Base-by-base conservation (phyloP, 2,329 filamentous ascomycete species). In the Penicillium verrucosum region DNA sequence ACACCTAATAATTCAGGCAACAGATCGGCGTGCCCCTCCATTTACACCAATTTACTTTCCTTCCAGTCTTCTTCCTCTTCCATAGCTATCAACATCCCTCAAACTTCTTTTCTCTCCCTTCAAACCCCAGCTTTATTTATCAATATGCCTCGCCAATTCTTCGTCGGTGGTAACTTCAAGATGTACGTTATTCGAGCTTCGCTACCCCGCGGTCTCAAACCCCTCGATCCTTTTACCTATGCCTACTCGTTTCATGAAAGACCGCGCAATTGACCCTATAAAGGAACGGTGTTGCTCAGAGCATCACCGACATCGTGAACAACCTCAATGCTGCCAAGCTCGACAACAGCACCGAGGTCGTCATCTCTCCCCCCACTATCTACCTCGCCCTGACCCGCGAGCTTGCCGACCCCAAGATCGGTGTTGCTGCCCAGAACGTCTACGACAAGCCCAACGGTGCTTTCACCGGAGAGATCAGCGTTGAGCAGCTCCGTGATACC, bases 111-210 rank as follows among this genome's bases (percentile, higher is more conserved):
- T 60, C 52, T 56, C 27, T 43, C 46, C 38, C 40, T 52, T 58
- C 55, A 30, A 25, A 25, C 41, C 34, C 32, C 36, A 30, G 29
- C 30, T 58, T 44, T 44, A 50, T 56, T 42, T 51, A 74, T 80
- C 84, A 90, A 73, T 72, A 96, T 96, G 92, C 84, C 88, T 85
- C 92, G 92, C 83, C 89, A 92, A 83, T 96, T 96, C 84, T 96
- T 96, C 78, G 90, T 96, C 78, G 92, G 92, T 78, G 92, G 92
- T 75, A 99, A 99, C 88, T 97, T 97, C 83, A 97, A 99, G 85
- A 97, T 97, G 92, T 96, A 81, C 75, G 84, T 77, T 37, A 44
- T 57, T 60, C 59, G 42, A 42, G 36, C 53, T 50, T 37, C 52
- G 63, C 59, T 68, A 59, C 64, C 64, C 64, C 68, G 58, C 67